A percentile compares a stretch with the other conserved stretches of the same genome.
These are phyloP conservation scores for Pilobolus umbonatus DNA, from an alignment of 192 early-diverging fungal genomes.

Conservation along the genomic window DNA sequence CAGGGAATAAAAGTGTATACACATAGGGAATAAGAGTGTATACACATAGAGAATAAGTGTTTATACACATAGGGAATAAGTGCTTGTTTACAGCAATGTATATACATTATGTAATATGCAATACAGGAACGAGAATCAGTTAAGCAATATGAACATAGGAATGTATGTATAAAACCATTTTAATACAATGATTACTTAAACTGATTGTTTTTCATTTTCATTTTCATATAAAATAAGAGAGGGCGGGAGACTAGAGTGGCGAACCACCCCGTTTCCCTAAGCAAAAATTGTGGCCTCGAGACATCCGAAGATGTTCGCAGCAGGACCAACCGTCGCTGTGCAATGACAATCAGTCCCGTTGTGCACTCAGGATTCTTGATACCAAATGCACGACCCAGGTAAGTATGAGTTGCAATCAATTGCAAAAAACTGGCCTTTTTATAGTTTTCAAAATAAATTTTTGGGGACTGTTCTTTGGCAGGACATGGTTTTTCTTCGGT, in stretches of 20 bases:
- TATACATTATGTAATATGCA: too few relatives aligned
- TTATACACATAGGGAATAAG: too few relatives aligned
- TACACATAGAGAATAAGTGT: too few relatives aligned
- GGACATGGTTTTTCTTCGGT: too few relatives aligned
- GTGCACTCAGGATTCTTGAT: slow-evolving; percentile 16
- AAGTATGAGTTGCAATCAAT: slow-evolving; percentile 25
- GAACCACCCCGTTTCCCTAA: slow-evolving; percentile 19
- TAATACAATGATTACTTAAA: too few relatives aligned
- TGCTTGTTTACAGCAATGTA: too few relatives aligned
- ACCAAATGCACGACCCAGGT: slow-evolving; percentile 28
- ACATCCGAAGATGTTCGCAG: slow-evolving; percentile 28
- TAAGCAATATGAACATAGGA: too few relatives aligned
- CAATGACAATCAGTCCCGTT: slow-evolving; percentile 23
- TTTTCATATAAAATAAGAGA: neutral
- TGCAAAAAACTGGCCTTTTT: slow-evolving; percentile 7
- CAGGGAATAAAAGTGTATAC: too few relatives aligned
- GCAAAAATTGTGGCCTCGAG: slow-evolving; percentile 31
- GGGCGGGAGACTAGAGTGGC: slow-evolving; percentile 4
- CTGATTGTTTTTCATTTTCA: slow-evolving; percentile 1
- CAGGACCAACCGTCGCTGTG: slow-evolving; percentile 25
- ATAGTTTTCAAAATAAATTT: slow-evolving; percentile 14
- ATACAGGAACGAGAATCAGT: too few relatives aligned
- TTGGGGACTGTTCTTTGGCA: too few relatives aligned
- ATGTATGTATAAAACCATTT: too few relatives aligned
- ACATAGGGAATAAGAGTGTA: too few relatives aligned